A percentile compares a stretch with the other conserved stretches of the same genome.
phyloP scores from a whole-genome alignment of 2,329 filamentous ascomycete species.

The Huntiella decipiens region DNA sequence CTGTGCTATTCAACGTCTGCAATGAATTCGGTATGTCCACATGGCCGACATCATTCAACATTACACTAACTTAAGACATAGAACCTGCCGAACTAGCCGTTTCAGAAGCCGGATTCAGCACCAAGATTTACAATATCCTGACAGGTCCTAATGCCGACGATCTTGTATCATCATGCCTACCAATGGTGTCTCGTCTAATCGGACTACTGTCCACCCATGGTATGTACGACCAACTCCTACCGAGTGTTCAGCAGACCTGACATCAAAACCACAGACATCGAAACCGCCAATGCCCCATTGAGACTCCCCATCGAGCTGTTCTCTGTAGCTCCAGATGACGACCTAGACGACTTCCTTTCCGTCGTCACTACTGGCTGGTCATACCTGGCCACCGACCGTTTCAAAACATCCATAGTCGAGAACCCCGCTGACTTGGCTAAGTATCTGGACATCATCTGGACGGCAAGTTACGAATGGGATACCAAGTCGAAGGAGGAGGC shows the following conservation, averaged over 20 bases:
- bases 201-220: slow-evolving; percentile 33
- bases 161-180: slow-evolving; percentile 22
- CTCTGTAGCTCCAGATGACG: slow-evolving; percentile 26
- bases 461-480: slow-evolving; percentile 9
- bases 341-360: slow-evolving; percentile 35
- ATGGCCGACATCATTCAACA: not conserved
- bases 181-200: slow-evolving; percentile 27
- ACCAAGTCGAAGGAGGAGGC: slow-evolving; percentile 22
- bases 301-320: slow-evolving; percentile 31
- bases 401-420: slow-evolving; percentile 30
- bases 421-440: slow-evolving; percentile 17
- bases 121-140: slow-evolving; percentile 29
- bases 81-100: slow-evolving; percentile 39
- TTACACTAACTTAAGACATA: slow-evolving; percentile 17
- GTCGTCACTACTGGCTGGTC: slow-evolving; percentile 32
- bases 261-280: slow-evolving; percentile 20
- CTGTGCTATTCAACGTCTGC: slow-evolving; percentile 43
- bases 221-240: slow-evolving; percentile 14
- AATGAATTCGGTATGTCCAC: slow-evolving; percentile 38
- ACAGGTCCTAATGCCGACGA: slow-evolving; percentile 24
- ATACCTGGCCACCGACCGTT: slow-evolving; percentile 34
- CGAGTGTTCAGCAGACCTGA: not conserved
- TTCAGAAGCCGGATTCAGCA: slow-evolving; percentile 31
- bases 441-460: slow-evolving; percentile 4
- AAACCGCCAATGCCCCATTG: slow-evolving; percentile 24